Base-by-base conservation (phyloP, 192 early-diverging fungal genomes). In the Coemansia guatemalensis region DNA sequence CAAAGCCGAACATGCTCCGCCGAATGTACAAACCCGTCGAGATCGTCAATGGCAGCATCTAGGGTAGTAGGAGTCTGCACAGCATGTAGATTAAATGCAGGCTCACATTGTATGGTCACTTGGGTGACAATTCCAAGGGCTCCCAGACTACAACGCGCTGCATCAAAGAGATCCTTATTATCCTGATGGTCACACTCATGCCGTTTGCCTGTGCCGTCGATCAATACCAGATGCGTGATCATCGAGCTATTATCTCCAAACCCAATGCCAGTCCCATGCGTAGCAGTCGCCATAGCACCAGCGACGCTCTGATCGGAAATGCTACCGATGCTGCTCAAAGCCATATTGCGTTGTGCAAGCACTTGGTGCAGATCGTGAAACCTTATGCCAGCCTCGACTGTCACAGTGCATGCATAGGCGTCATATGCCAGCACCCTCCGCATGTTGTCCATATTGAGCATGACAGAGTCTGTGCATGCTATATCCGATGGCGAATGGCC, bases 401-500 rank as follows among this genome's bases (percentile, higher is more conserved):
- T 88, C 11, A 85, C 57, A 0, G 80, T 86, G 49, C 65, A 75
- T 8, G 67, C 58, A 17, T 81, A 53, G 3, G 58, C 41, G 32
- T 92, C 84, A 39, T 81, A 67, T 8, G 69, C 60, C 5, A 92
- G 56, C 5, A 88, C 49, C 0, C 73, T 48, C 71, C 85, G 72
- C 69, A 92, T 70, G 29, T 85, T 82, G 74, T 88, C 85, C 71
- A 89, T 85, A 60, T 85, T 88, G 59, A 92, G 78, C 84, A 89
- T 85, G 59, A 85, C 83, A 23, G 81, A 83, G 52, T 81, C 65
- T 14, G 86, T 85, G 67, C 85, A 89, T 0, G 88, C 87, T 12
- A 92, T 44, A 57, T 92, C 90, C 1, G 88, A 92, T 18, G 89
- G 88, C 22, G 89, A 92, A 66, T 92, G 89, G 1, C 88, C 89